A percentile compares a stretch with the other conserved stretches of the same genome.
These are phyloP conservation scores for Kluyveromyces starmeri DNA, from an alignment of 805 yeast genomes.

Conservation along the genomic window DNA sequence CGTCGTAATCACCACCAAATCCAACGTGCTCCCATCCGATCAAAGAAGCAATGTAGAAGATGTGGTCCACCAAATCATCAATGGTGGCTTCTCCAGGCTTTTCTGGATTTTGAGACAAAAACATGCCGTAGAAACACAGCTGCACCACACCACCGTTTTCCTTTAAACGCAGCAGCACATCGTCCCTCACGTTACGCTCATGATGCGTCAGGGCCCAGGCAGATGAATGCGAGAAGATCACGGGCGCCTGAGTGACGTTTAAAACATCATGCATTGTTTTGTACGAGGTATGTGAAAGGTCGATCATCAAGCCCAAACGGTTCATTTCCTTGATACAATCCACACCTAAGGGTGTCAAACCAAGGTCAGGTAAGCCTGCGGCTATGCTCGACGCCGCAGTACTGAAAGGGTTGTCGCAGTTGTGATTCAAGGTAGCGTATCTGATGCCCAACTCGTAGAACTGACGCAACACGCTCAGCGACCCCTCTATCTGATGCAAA, in stretches of 20 bases:
- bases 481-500: constrained; percentile 42
- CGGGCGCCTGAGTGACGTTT: constrained; percentile 36
- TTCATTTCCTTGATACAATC: constrained; percentile 41
- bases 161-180: constrained; percentile 32
- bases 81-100: constrained; percentile 28
- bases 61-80: constrained; percentile 40
- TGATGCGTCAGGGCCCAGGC: constrained; percentile 35
- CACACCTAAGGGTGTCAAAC: constrained; percentile 35
- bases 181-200: constrained; percentile 41
- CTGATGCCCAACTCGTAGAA: constrained; percentile 44
- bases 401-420: constrained; percentile 50
- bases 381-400: constrained; percentile 43
- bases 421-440: constrained; percentile 45
- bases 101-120: constrained; percentile 22
- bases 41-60: constrained; percentile 33
- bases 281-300: constrained; percentile 40
- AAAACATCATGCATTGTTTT: constrained; percentile 41
- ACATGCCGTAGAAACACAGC: constrained; percentile 38
- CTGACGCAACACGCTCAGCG: constrained; percentile 41
- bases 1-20: constrained; percentile 46
- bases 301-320: constrained; percentile 45
- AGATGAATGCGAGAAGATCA: constrained; percentile 42
- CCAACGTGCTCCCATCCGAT: constrained; percentile 47
- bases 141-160: constrained; percentile 40
- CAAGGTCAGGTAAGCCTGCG: constrained; percentile 38